Evolutionary conservation across 2,329 filamentous ascomycete genomes (phyloP).

Genomic region (Microsporum ferrugineum): DNA sequence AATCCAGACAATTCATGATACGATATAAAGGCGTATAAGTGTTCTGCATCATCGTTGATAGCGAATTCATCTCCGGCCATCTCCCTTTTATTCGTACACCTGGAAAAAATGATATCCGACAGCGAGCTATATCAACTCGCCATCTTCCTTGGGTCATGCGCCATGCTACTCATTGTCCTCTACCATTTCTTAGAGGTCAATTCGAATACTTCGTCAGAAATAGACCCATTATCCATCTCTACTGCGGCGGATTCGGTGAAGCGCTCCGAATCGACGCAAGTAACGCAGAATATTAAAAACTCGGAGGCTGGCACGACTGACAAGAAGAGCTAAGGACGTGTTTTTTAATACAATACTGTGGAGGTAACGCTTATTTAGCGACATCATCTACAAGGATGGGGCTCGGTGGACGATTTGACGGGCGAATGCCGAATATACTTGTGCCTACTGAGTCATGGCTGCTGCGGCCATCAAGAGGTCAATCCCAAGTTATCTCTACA

Average conservation of each 20-base stretch:
- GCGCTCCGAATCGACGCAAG: background rate
- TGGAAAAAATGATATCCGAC: constrained; percentile 83
- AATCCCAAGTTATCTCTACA: background rate
- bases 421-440: too few relatives aligned
- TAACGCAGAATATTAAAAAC: background rate
- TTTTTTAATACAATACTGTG: background rate
- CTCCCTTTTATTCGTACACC: background rate
- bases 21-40: too few relatives aligned
- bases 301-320: background rate
- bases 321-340: background rate
- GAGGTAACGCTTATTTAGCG: background rate
- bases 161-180: constrained; percentile 85
- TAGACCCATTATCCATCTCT: background rate
- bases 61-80: background rate
- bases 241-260: background rate
- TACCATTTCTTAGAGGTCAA: constrained; percentile 98
- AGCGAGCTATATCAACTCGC: constrained; percentile 79
- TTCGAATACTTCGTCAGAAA: constrained; percentile 44
- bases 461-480: background rate
- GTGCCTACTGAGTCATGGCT: too few relatives aligned
- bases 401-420: background rate
- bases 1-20: too few relatives aligned
- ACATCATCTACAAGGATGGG: background rate
- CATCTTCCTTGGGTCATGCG: constrained; percentile 77
- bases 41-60: too few relatives aligned